Evolutionary conservation across 805 yeast genomes (phyloP).

Genomic region (Teunomyces stri): DNA sequence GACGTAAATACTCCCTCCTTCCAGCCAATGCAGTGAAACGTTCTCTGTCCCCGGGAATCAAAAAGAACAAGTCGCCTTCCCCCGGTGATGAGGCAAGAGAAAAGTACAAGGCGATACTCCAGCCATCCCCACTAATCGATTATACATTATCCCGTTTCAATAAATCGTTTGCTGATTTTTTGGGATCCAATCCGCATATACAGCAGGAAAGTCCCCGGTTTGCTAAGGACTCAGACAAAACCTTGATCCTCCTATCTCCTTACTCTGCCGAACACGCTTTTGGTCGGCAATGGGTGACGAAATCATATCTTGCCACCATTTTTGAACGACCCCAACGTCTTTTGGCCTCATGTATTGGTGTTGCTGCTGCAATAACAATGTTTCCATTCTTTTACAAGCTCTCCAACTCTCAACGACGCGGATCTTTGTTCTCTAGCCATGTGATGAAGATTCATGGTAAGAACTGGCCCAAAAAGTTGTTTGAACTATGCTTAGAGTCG

Average conservation of each 20-base stretch:
- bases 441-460: constrained; percentile 69
- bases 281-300: constrained; percentile 74
- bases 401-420: constrained; percentile 44
- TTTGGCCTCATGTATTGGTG: constrained; percentile 73
- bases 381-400: constrained; percentile 58
- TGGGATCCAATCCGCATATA: constrained; percentile 42
- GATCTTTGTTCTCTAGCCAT: constrained; percentile 54
- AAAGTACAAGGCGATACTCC: constrained; percentile 27
- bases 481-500: constrained; percentile 59
- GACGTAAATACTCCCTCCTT: constrained; percentile 26
- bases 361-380: constrained; percentile 70
- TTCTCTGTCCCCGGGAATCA: constrained; percentile 1
- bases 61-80: constrained; percentile 7
- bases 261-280: constrained; percentile 68
- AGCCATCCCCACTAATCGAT: constrained; percentile 38
- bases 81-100: constrained; percentile 6
- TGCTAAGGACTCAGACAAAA: constrained; percentile 38
- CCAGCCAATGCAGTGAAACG: constrained; percentile 15
- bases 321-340: constrained; percentile 83
- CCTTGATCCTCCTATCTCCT: constrained; percentile 66
- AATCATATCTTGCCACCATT: constrained; percentile 60
- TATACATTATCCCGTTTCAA: constrained; percentile 35
- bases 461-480: constrained; percentile 64
- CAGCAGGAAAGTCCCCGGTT: constrained; percentile 39
- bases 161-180: constrained; percentile 42